phyloP scores from a whole-genome alignment of 73 alveolate species.

The Paramecium octaurelia region DNA sequence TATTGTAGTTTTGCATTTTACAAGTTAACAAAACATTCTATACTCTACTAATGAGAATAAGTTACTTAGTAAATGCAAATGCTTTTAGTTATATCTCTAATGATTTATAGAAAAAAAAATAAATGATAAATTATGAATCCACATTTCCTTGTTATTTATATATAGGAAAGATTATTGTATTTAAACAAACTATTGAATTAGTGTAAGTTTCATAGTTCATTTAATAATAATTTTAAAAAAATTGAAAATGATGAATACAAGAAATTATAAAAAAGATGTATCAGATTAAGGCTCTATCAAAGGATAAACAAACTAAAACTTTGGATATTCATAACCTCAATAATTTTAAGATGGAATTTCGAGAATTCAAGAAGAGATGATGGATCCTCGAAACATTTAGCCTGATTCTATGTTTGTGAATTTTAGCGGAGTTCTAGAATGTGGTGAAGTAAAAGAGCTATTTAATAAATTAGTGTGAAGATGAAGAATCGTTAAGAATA shows the following conservation, averaged over 20 bases:
- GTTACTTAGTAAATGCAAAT: too few species aligned
- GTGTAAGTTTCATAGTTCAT: neutral
- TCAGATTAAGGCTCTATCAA: conserved; percentile 6
- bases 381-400: neutral
- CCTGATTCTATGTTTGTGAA: conserved; percentile 50
- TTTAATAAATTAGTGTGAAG: conserved; percentile 28
- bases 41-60: too few species aligned
- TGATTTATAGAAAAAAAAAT: too few species aligned
- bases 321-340: neutral
- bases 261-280: neutral
- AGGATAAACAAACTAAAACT: neutral
- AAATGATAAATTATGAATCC: neutral
- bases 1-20: neutral
- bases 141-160: too few species aligned
- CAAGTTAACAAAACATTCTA: neutral
- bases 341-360: neutral
- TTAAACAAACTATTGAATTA: neutral
- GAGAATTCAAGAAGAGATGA: neutral
- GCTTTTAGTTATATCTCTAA: too few species aligned
- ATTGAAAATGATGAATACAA: neutral
- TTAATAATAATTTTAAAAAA: neutral
- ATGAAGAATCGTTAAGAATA: conserved; percentile 53
- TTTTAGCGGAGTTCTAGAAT: conserved; percentile 57
- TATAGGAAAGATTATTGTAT: too few species aligned
- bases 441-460: conserved; percentile 50